Evolutionary conservation across 2,329 filamentous ascomycete species (phyloP).

Genomic region (Aspergillus intermedius): DNA sequence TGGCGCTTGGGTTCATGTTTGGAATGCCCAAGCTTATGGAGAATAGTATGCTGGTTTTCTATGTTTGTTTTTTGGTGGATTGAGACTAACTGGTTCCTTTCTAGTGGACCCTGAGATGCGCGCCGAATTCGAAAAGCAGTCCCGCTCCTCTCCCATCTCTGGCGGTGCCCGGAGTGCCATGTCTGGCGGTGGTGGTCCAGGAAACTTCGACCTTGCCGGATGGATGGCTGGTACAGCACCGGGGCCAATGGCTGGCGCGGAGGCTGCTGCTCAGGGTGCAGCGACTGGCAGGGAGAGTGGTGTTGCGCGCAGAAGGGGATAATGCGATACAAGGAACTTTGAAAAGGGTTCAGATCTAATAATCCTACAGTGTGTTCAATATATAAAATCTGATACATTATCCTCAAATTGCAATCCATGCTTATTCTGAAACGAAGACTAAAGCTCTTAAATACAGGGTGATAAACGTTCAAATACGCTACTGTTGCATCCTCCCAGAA

Average conservation of each 20-base stretch:
- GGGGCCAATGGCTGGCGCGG: conserved; percentile 16
- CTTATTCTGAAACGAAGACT: too few species aligned
- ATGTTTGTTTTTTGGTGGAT: not conserved
- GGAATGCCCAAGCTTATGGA: conserved; percentile 95
- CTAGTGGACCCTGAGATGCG: conserved; percentile 94
- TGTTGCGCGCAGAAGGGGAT: conserved; percentile 24
- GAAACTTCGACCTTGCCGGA: conserved; percentile 61
- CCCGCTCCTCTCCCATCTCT: conserved; percentile 65
- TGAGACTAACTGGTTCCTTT: not conserved
- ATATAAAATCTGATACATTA: too few species aligned
- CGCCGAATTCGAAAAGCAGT: conserved; percentile 85
- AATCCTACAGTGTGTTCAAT: too few species aligned
- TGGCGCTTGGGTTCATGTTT: conserved; percentile 75
- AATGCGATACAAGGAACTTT: not conserved
- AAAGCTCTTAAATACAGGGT: too few species aligned
- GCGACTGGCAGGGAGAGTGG: conserved; percentile 23
- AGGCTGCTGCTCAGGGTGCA: conserved; percentile 12
- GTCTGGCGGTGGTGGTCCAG: conserved; percentile 49
- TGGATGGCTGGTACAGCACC: conserved; percentile 57
- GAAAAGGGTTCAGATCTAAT: too few species aligned
- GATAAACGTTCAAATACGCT: too few species aligned
- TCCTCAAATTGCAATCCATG: too few species aligned
- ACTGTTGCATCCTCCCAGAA: too few species aligned
- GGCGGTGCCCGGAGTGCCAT: conserved; percentile 54
- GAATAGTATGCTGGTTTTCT: conserved; percentile 63